Conservation (phyloP, 768 basidiomycete species). For the Panaeolus cyanescens region DNA sequence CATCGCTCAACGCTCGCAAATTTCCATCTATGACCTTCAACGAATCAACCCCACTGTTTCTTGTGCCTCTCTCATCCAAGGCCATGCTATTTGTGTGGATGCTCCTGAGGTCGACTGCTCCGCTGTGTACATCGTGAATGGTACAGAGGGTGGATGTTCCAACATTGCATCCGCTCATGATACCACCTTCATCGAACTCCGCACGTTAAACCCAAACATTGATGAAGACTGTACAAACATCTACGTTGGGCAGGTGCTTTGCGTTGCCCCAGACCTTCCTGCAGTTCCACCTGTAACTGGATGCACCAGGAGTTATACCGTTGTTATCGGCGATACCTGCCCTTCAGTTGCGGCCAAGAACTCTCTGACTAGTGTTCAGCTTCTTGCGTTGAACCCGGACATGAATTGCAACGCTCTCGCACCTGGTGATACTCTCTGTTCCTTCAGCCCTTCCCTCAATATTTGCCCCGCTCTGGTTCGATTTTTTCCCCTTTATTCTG, state of each 20-base stretch:
- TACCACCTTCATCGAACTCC: not conserved
- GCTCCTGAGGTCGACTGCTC: not conserved
- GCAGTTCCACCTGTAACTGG: not conserved
- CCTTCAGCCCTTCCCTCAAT: not conserved
- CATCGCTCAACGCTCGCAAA: conserved; percentile 38
- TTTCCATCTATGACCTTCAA: not conserved
- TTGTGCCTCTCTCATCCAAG: conserved; percentile 37
- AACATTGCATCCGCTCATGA: not conserved
- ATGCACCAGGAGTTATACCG: not conserved
- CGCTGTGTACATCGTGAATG: not conserved
- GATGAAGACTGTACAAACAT: conserved; percentile 54
- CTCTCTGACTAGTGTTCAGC: conserved; percentile 5
- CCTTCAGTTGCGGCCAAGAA: not conserved
- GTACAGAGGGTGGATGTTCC: not conserved
- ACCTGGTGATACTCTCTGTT: conserved; percentile 1
- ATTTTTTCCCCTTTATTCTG: too few species aligned
- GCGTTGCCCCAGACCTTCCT: not conserved
- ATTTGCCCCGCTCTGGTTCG: not conserved
- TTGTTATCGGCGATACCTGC: conserved; percentile 7
- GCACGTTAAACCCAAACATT: conserved; percentile 57
- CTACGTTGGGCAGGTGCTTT: conserved; percentile 55
- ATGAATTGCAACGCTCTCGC: conserved; percentile 5
- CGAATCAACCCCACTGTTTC: conserved; percentile 47
- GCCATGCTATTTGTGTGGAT: not conserved
- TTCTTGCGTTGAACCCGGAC: conserved; percentile 1